These are phyloP conservation scores for Theobroma cacao DNA, from an alignment of 345 rosid species.

Conservation along the genomic window DNA sequence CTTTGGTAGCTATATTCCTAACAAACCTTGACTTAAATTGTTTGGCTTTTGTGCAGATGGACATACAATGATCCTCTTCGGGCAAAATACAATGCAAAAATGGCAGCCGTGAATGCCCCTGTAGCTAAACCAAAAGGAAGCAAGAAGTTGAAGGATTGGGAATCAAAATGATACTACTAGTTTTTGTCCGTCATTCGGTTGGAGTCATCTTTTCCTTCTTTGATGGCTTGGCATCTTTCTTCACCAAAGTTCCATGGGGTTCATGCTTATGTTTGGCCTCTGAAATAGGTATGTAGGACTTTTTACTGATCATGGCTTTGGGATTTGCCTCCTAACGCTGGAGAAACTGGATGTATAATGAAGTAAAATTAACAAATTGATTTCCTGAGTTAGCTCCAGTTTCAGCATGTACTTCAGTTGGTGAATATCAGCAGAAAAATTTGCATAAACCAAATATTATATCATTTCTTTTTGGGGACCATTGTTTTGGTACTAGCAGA, in stretches of 20 bases:
- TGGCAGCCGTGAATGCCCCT: conserved; percentile 69
- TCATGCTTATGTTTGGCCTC: not conserved
- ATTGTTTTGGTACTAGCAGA: too few relatives aligned
- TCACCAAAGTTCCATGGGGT: not conserved
- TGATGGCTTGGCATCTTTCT: not conserved
- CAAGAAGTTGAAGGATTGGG: conserved; percentile 82
- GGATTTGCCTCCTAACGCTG: not conserved
- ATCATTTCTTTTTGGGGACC: too few relatives aligned
- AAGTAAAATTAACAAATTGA: not conserved
- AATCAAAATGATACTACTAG: conserved; percentile 14
- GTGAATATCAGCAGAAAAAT: too few relatives aligned
- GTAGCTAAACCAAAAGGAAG: conserved; percentile 71
- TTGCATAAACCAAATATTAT: too few relatives aligned
- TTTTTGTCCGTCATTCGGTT: not conserved
- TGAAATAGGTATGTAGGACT: not conserved
- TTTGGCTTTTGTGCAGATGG: conserved; percentile 46
- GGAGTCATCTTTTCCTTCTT: not conserved
- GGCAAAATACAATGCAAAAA: conserved; percentile 68
- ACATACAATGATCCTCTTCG: conserved; percentile 67
- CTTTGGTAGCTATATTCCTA: not conserved
- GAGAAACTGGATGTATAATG: not conserved
- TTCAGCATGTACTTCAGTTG: too few relatives aligned
- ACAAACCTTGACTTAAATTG: conserved; percentile 13
- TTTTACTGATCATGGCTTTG: not conserved
- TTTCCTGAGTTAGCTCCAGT: too few relatives aligned